Base-by-base conservation (phyloP, 192 early-diverging fungal genomes). In the Coemansia sp. region DNA sequence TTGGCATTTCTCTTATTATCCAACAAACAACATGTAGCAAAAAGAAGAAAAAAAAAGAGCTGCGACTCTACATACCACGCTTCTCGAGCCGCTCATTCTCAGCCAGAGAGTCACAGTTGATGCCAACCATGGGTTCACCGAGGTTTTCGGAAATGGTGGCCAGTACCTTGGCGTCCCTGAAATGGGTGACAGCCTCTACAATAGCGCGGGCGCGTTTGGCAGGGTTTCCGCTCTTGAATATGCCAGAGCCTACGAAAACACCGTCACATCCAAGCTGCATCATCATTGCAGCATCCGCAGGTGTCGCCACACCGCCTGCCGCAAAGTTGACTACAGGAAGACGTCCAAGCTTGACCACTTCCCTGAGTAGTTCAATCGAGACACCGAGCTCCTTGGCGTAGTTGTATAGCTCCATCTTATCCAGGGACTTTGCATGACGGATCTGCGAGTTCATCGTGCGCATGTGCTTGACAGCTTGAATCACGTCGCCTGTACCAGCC, bases 221-320 rank as follows among this genome's bases (percentile, higher is more conserved):
- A 3, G 97, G 94, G 75, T 97, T 91, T 26, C 89, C 88, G 57
- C 85, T 87, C 83, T 96, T 97, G 86, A 99, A 99, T 83, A 99
- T 95, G 56, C 95, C 95, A 24, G 94, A 95, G 49, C 94, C 94
- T 49, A 99, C 95, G 84, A 99, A 96, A 64, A 93, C 95, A 84
- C 97, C 97, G 81, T 97, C 94, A 82, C 94, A 93, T 44, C 97
- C 97, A 49, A 97, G 85, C 84, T 98, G 94, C 95, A 99, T 99
- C 95, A 99, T 97, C 66, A 99, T 66, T 12, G 94, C 97, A 56
- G 95, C 97, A 86, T 99, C 97, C 24, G 95, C 95, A 25, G 97
- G 97, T 32, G 97, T 99, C 19, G 97, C 95, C 67, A 98, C 86
- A 80, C 94, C 95, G 62, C 92, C 94, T 38, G 94, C 94, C 63